Base-by-base conservation (phyloP, 2,329 filamentous ascomycete species). In the Exophiala mesophila region DNA sequence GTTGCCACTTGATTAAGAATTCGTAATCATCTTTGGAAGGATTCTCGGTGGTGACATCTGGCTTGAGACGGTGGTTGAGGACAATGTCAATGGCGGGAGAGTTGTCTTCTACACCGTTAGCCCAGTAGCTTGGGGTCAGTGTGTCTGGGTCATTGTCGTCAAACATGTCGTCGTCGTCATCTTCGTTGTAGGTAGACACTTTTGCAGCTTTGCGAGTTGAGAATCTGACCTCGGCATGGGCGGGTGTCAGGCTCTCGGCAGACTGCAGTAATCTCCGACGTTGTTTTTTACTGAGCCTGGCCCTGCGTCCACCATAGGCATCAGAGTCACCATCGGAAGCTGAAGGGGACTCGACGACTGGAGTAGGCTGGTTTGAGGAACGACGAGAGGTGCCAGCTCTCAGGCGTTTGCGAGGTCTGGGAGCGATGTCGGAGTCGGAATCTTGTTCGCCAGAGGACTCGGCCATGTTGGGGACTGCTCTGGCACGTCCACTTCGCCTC, bases 1-100 rank as follows among this genome's bases (percentile, higher is more conserved):
- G 87, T 65, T 96, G 87, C 92, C 94, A 98, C 69, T 98, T 98
- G 65, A 98, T 88, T 54, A 78, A 72, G 57, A 80, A 98, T 59
- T 97, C 88, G 56, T 92, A 96, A 59, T 96, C 86, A 39, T 88
- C 78, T 54, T 86, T 81, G 41, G 64, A 37, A 13, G 41, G 43
- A 5, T 47, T 42, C 5, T 33, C 60, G 57, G 37, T 61, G 51
- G 49, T 70, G 34, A 76, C 66, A 12, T 76, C 86, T 23, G 87
- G 83, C 61, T 81, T 85, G 26, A 86, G 70, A 36, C 85, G 81
- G 63, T 97, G 89, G 52, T 94, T 86, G 40, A 98, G 78, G 39
- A 98, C 84, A 52, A 86, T 81, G 61, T 98, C 92, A 53, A 98
- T 88, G 55, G 88, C 88, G 13, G 88, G 87, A 3, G 82, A 79